Evolutionary conservation across 257 asterid genomes (phyloP).

Genomic region (Nicotiana undulata): DNA sequence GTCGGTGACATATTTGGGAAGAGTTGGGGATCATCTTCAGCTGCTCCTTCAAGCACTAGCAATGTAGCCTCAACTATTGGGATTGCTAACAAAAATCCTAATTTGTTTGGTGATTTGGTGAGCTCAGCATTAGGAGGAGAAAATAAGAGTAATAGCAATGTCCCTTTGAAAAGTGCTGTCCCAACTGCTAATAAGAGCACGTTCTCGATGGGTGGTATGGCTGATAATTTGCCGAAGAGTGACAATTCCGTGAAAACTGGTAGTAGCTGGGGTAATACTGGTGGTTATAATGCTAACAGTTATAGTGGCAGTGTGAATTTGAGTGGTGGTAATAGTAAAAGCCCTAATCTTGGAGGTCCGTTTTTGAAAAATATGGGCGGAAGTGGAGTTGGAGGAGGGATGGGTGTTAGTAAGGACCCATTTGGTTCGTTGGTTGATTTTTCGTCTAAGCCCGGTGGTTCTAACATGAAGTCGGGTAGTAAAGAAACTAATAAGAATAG

Average conservation of each 20-base stretch:
- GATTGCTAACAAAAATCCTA: slow-evolving; percentile 66
- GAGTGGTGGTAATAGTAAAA: slow-evolving; percentile 32
- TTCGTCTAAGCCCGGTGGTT: slow-evolving; percentile 30
- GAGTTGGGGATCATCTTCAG: slow-evolving; percentile 73
- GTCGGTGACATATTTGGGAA: slow-evolving; percentile 88
- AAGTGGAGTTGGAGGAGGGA: slow-evolving; percentile 37
- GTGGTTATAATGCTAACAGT: slow-evolving; percentile 28
- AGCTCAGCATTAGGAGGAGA: slow-evolving; percentile 54
- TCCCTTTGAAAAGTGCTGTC: slow-evolving; percentile 55
- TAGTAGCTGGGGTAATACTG: slow-evolving; percentile 36
- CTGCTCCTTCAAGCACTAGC: slow-evolving; percentile 29
- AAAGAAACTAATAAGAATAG: slow-evolving; percentile 26
- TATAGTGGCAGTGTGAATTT: slow-evolving; percentile 35
- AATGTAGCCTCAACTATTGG: slow-evolving; percentile 26
- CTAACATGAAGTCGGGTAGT: slow-evolving; percentile 34
- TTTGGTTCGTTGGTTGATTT: slow-evolving; percentile 80
- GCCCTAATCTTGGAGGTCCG: slow-evolving; percentile 43
- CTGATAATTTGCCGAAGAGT: slow-evolving; percentile 63
- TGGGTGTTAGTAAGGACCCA: slow-evolving; percentile 57
- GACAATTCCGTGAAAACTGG: slow-evolving; percentile 26
- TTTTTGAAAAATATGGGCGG: slow-evolving; percentile 52
- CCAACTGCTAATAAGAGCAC: slow-evolving; percentile 30
- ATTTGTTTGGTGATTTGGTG: slow-evolving; percentile 84
- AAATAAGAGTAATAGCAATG: slow-evolving; percentile 51
- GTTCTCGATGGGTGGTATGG: slow-evolving; percentile 59